These are phyloP conservation scores for Dendrobium catenatum DNA, from an alignment of 106 monocot species.

Conservation along the genomic window DNA sequence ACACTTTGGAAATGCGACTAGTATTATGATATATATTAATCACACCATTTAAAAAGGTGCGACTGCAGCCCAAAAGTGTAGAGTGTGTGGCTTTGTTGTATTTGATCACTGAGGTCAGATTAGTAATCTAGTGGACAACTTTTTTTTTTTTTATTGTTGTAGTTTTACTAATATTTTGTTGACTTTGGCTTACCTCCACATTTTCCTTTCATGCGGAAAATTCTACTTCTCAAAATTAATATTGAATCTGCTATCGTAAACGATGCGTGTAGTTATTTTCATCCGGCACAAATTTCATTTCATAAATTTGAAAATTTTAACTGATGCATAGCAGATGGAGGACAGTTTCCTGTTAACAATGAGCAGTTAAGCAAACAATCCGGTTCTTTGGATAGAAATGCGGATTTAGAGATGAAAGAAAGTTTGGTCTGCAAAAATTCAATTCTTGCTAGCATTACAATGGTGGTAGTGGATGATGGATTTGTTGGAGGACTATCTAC, in stretches of 20 bases:
- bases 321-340: neutral
- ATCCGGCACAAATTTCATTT: neutral
- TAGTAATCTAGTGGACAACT: too few species aligned
- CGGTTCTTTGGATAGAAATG: neutral
- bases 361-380: neutral
- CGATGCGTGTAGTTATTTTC: neutral
- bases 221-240: too few species aligned
- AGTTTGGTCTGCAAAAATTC: neutral
- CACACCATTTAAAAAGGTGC: too few species aligned
- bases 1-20: too few species aligned
- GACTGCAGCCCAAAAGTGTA: too few species aligned
- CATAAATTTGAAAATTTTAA: neutral
- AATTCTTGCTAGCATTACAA: neutral
- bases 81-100: too few species aligned
- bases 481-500: neutral
- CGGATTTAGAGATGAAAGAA: neutral
- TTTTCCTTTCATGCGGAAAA: too few species aligned
- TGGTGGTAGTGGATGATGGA: neutral
- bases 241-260: too few species aligned
- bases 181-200: neutral
- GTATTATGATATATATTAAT: too few species aligned
- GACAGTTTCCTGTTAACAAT: neutral
- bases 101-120: too few species aligned
- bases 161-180: neutral
- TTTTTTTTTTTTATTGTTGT: too few species aligned